These are phyloP conservation scores for Leptodermis oblonga DNA, from an alignment of 257 asterid genomes.

Conservation along the genomic window DNA sequence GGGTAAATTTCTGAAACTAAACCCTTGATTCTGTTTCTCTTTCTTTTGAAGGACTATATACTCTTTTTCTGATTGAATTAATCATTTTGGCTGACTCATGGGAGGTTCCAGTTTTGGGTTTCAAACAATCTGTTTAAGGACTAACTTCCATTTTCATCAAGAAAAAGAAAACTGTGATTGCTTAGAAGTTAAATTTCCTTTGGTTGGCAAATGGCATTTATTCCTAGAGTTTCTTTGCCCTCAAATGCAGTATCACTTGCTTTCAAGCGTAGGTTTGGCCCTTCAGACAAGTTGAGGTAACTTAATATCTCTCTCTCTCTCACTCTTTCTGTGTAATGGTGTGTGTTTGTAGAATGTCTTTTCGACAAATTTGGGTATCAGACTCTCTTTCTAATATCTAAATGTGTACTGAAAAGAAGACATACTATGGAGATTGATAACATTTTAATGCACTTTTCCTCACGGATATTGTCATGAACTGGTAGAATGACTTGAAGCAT, in stretches of 20 bases:
- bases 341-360: neutral
- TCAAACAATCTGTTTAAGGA: too few species aligned
- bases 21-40: too few species aligned
- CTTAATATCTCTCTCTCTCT: neutral
- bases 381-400: neutral
- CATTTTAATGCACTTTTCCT: neutral
- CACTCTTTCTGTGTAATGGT: neutral
- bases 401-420: neutral
- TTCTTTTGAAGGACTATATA: too few species aligned
- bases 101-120: too few species aligned
- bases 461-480: neutral
- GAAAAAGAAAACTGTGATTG: neutral
- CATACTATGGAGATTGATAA: neutral
- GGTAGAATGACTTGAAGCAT: neutral
- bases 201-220: slow-evolving; percentile 65
- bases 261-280: slow-evolving; percentile 77
- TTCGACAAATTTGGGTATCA: neutral
- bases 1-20: slow-evolving; percentile 40
- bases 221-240: slow-evolving; percentile 80
- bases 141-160: neutral
- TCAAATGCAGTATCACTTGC: slow-evolving; percentile 71
- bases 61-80: too few species aligned
- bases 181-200: neutral
- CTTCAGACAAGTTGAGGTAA: slow-evolving; percentile 87
- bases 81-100: too few species aligned